These are phyloP conservation scores for Entoloma clypeatum DNA, from an alignment of 1,284 basidiomycete species.

Conservation along the genomic window DNA sequence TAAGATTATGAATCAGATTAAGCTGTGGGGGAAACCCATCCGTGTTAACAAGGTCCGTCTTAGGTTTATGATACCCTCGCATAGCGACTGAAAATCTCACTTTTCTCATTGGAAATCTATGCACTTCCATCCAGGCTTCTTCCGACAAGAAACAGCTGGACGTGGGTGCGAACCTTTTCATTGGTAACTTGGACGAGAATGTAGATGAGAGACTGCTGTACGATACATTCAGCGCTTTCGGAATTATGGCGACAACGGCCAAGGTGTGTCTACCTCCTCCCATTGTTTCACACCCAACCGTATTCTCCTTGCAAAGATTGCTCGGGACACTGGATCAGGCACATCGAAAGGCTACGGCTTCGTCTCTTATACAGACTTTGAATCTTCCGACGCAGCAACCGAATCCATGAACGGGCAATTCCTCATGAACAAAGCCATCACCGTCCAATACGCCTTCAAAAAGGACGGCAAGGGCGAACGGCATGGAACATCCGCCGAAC, in stretches of 20 bases:
- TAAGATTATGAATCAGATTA: constrained; percentile 99
- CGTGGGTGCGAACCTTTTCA: constrained; percentile 96
- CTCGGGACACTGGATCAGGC: constrained; percentile 82
- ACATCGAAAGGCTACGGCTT: constrained; percentile 96
- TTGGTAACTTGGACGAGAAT: constrained; percentile 91
- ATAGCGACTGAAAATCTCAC: too few relatives aligned
- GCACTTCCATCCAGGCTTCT: constrained; percentile 57
- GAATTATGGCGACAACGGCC: constrained; percentile 89
- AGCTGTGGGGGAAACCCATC: constrained; percentile 97
- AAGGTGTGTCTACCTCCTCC: constrained; percentile 62
- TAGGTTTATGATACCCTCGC: constrained; percentile 11
- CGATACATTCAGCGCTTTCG: constrained; percentile 95
- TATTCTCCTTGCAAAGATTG: constrained; percentile 55
- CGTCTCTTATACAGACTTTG: constrained; percentile 95
- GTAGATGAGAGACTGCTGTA: constrained; percentile 92
- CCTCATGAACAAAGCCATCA: constrained; percentile 96
- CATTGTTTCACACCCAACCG: constrained; percentile 1
- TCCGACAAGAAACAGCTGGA: constrained; percentile 97
- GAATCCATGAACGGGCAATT: constrained; percentile 97
- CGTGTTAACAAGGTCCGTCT: constrained; percentile 90
- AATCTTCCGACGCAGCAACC: constrained; percentile 93
- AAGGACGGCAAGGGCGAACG: constrained; percentile 98
- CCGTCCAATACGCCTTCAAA: constrained; percentile 97
- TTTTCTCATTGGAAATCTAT: constrained; percentile 8
- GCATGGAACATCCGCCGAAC: constrained; percentile 93